A percentile compares a stretch with the other conserved stretches of the same genome.
These are phyloP conservation scores for Globisporangium paroecandrum DNA, from an alignment of 352 stramenopile genomes.

Conservation along the genomic window DNA sequence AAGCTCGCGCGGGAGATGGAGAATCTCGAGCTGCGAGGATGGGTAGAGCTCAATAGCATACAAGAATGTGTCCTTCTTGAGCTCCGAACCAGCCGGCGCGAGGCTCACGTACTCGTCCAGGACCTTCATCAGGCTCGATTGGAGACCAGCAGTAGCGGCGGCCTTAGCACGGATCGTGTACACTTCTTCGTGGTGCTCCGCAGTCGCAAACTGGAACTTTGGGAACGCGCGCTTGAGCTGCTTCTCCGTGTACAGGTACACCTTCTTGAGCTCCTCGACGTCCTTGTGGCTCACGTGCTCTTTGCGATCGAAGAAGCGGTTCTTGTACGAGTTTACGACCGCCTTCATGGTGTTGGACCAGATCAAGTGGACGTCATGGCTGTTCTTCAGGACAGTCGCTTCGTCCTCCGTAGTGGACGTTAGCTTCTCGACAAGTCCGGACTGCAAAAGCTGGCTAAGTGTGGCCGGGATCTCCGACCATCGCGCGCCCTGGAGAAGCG, in stretches of 20 bases:
- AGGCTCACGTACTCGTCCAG: conserved; percentile 59
- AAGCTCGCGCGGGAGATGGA: conserved; percentile 42
- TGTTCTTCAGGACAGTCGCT: conserved; percentile 17
- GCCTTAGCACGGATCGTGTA: conserved; percentile 64
- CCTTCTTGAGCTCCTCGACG: conserved; percentile 48
- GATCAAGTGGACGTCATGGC: conserved; percentile 35
- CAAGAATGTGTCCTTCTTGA: conserved; percentile 39
- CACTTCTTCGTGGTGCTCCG: conserved; percentile 46
- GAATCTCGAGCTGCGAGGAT: conserved; percentile 48
- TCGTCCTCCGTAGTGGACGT: conserved; percentile 7
- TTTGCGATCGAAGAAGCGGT: conserved; percentile 49
- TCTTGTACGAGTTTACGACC: conserved; percentile 55
- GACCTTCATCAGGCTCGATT: conserved; percentile 37
- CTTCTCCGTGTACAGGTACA: conserved; percentile 57
- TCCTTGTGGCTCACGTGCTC: conserved; percentile 32
- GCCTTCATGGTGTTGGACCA: conserved; percentile 67
- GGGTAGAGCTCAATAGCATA: conserved; percentile 50
- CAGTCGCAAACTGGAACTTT: conserved; percentile 37
- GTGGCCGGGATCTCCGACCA: conserved; percentile 67
- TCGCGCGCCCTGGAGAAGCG: conserved; percentile 56
- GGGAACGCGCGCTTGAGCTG: conserved; percentile 56
- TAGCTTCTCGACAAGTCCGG: conserved; percentile 37
- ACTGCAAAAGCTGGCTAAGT: conserved; percentile 53
- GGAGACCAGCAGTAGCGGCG: conserved; percentile 49
- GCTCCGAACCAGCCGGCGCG: conserved; percentile 16